Conservation (phyloP, 176 grass and related monocot genomes). For the Eleusine coracana region DNA sequence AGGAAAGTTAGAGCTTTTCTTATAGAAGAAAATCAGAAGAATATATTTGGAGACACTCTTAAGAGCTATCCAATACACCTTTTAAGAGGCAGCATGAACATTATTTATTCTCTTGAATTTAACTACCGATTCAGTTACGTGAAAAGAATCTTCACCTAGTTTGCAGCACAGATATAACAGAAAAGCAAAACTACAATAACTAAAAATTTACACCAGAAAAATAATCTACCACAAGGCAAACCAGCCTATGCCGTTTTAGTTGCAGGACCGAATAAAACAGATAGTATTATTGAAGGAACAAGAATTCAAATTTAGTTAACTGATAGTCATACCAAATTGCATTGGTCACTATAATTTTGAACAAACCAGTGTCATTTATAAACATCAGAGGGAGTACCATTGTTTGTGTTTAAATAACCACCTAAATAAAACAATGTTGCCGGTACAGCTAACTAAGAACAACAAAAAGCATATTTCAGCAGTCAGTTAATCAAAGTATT, state of each 20-base stretch:
- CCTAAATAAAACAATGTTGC: background rate
- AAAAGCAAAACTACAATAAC: background rate
- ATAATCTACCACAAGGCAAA: background rate
- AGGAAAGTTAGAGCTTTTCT: background rate
- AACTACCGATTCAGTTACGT: background rate
- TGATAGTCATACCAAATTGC: background rate
- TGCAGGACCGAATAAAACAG: background rate
- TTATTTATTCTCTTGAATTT: background rate
- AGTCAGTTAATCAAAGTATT: conserved; percentile 5
- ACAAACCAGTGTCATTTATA: background rate
- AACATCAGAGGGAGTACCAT: background rate
- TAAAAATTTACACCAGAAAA: background rate
- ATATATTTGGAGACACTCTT: conserved; percentile 10
- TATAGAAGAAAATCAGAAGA: background rate
- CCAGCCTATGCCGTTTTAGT: background rate
- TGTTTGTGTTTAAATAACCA: background rate
- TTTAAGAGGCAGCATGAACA: background rate
- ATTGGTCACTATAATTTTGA: background rate
- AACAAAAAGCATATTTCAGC: background rate
- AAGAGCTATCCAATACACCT: background rate
- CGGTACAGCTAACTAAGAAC: background rate
- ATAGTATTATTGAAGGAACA: background rate
- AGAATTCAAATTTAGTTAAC: background rate
- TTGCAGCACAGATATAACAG: background rate
- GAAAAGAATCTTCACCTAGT: background rate